phyloP scores from a whole-genome alignment of 2,329 filamentous ascomycete species.

The Cladobotryum protrusum region DNA sequence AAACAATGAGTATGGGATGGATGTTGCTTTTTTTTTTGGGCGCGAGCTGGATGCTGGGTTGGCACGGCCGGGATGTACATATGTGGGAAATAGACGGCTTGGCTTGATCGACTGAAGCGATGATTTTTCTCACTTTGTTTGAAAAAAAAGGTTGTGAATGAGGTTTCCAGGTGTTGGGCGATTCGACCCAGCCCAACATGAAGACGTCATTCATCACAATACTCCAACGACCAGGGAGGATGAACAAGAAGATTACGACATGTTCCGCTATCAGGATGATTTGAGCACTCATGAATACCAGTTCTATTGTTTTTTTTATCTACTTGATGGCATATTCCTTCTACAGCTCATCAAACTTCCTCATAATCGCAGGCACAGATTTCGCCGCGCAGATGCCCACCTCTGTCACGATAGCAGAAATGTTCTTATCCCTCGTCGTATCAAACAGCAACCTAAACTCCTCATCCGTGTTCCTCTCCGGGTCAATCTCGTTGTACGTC shows the following conservation, averaged over 20 bases:
- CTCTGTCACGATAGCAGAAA: constrained; percentile 87
- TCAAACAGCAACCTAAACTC: constrained; percentile 74
- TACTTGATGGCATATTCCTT: constrained; percentile 1
- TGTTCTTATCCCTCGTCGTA: constrained; percentile 79
- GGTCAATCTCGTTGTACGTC: constrained; percentile 88
- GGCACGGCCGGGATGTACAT: constrained; percentile 4
- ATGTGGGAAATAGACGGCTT: constrained; percentile 1
- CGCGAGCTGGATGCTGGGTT: too few species aligned
- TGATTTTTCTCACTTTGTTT: neutral
- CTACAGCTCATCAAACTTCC: constrained; percentile 52
- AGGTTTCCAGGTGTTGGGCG: neutral
- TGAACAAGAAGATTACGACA: too few species aligned
- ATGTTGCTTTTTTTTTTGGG: too few species aligned
- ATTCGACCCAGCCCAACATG: neutral
- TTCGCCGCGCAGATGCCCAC: constrained; percentile 80
- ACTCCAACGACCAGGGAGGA: neutral
- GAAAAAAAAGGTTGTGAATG: neutral
- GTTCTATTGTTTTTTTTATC: neutral
- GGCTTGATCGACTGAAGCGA: neutral
- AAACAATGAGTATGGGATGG: neutral
- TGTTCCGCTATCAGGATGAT: neutral
- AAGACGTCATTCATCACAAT: too few species aligned
- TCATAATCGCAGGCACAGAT: constrained; percentile 63
- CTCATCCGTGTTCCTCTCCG: constrained; percentile 54
- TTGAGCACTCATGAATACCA: neutral